Evolutionary conservation across 768 basidiomycete species (phyloP), one percentile per base, ranked within the genome.

Genomic region (Trametes cinnabarina): DNA sequence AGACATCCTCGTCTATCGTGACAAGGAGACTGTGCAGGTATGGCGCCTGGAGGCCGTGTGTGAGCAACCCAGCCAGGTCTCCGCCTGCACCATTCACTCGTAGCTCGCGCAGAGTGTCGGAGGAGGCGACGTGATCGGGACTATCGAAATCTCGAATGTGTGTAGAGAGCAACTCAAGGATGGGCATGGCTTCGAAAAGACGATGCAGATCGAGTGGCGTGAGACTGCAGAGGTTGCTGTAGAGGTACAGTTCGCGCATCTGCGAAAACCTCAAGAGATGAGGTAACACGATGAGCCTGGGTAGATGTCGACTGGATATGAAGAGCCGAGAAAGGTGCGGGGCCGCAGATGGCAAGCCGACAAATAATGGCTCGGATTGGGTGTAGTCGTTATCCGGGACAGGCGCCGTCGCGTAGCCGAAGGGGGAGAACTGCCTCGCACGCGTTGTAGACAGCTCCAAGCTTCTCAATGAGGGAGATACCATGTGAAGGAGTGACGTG

Each of bases 201-300:
- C 35, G 19, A n/a, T 22, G 42, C 20, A 60, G 0, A 11, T 55
- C 53, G 19, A 22, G 7, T 2, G 53, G 53, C 6, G 19, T 2
- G 25, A 60, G 30, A 2, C n/a, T 11, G 26, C 20, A 41, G 1
- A 51, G 20, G 3, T 46, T 32, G 28, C 42, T 41, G 15, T 25
- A 41, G 15, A 60, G 32, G 30, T 3, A 25, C 11, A 60, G 54
- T 25, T 60, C 49, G 49, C 48, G 53, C 26, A 60, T 35, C 6
- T 15, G 37, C 7, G 43, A 37, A 14, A 60, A n/a, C 3, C 37
- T 6, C 9, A 30, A 8, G 10, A 60, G n/a, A 32, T 23, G 25
- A 9, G 49, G 48, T 12, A 44, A 10, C 15, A 60, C 17, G 4
- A 25, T 17, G 19, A 28, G 2, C 3, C 43, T 30, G 2, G 42